Evolutionary conservation across 352 stramenopile species (phyloP), one percentile per base, ranked within the genome.

Genomic region (Phytophthora niederhauseri): DNA sequence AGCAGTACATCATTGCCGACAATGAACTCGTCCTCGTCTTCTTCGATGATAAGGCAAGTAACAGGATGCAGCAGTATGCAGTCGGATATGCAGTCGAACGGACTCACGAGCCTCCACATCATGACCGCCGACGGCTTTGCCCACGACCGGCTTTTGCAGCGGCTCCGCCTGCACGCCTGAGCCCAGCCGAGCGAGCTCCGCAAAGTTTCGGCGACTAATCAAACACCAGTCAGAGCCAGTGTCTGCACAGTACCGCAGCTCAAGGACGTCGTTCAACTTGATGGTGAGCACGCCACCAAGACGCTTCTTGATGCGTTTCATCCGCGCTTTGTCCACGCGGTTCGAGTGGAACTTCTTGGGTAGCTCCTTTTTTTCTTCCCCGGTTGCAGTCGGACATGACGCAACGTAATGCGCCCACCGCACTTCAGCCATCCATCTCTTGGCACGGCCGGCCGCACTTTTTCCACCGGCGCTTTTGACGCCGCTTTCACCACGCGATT

Each of bases 1-100:
- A 31, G 12, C 7, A 68, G 7, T 1, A 68, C 61, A 50, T 61
- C 41, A 9, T 57, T 68, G 14, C 28, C 61, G 1, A 62, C 4
- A 51, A 68, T 68, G 9, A 68, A 61, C 31, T 56, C 61, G 34
- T 57, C 52, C 14, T 68, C 61, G 7, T 61, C 20, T 1, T 68
- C 17, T 28, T 68, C 43, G 14, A 62, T 63, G 4, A 68, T 62
- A 1, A 68, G 31, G 30, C 43, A 58, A 6, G 24, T 45, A 14
- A 68, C 61, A 1, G 53, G 43, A n/a, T 0, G 61, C 52, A 19
- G 53, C 53, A 31, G 50, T 66, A 19, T 58, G 53, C 34, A 63
- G 30, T 20, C 17, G 45, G 34, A 61, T 17, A 0, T 31, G 26
- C 2, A 68, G 26, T 12, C 50, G 11, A 20, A 66, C 49, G 3